Percentiles rank a stretch among this genome's conserved stretches.
These are phyloP conservation scores for Aquilaria sinensis DNA, from an alignment of 345 rosid genomes.

Conservation along the genomic window DNA sequence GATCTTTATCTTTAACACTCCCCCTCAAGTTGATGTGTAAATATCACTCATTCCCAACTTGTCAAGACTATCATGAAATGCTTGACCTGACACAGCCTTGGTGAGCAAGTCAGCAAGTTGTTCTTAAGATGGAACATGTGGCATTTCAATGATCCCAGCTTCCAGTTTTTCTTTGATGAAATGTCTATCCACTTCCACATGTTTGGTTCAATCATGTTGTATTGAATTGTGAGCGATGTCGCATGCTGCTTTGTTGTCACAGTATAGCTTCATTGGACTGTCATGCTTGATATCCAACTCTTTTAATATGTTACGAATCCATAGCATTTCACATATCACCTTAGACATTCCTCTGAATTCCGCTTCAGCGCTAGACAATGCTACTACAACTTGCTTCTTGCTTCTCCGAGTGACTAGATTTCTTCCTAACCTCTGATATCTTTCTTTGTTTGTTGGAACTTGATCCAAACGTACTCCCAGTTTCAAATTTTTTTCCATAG, in stretches of 20 bases:
- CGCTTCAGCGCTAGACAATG: neutral
- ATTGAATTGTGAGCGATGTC: neutral
- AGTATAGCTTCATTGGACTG: neutral
- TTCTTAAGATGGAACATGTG: neutral
- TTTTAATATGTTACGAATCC: neutral
- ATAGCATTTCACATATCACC: neutral
- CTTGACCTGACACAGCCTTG: neutral
- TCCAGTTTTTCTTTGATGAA: neutral
- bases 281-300: neutral
- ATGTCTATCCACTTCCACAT: neutral
- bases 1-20: neutral
- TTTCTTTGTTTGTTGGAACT: neutral
- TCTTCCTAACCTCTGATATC: neutral
- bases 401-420: neutral
- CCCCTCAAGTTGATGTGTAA: constrained; percentile 1
- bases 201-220: neutral
- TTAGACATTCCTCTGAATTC: neutral
- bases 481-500: neutral
- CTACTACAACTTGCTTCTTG: neutral
- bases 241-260: neutral
- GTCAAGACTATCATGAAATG: neutral
- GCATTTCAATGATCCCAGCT: neutral
- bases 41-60: neutral
- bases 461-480: no score
- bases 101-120: neutral